Evolutionary conservation across 2,329 filamentous ascomycete genomes (phyloP), one percentile per base, ranked within the genome.

Genomic region (Colletotrichum australisinense): DNA sequence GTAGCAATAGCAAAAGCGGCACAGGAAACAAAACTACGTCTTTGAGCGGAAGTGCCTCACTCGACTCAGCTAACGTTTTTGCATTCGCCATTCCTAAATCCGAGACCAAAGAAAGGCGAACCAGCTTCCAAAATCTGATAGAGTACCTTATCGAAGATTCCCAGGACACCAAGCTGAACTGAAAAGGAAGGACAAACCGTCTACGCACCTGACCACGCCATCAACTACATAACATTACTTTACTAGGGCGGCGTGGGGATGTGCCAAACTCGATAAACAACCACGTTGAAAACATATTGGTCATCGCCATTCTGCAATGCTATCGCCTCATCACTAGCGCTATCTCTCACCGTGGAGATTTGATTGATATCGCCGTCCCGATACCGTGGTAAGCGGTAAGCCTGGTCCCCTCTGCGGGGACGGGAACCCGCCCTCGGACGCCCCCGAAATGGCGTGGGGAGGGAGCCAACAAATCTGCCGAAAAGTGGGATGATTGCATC

Each of bases 321-420:
- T 49, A 63, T 72, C 22, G 63, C 58, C 72, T 72, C 63, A 60
- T 60, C 38, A 9, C 26, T 38, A 68, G 46, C 24, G n/a, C 14
- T 19, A 73, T 60, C 30, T 67, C 19, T 67, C 62, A 9, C 49
- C 28, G 16, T 46, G 16, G 30, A 63, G 53, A 42, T 16, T 26
- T 38, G 8, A 5, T 32, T 42, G 38, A 42, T 42, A 42, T 58
- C 30, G 30, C 30, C n/a, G 16, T 63, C 65, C 69, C 69, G 59
- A 55, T 38, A 16, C 53, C 30, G 42, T 42, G 65, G 69, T 69
- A 69, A 57, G 58, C 35, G 59, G 69, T 64, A 64, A 57, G 58
- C 35, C 26, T 58, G 28, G 28, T 19, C 63, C 63, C 38, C 46
- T 57, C 19, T 32, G 38, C 58, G 69, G 24, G 59, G 38, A 56